Conservation (phyloP, 192 early-diverging fungal genomes). For the Coemansia sp. region DNA sequence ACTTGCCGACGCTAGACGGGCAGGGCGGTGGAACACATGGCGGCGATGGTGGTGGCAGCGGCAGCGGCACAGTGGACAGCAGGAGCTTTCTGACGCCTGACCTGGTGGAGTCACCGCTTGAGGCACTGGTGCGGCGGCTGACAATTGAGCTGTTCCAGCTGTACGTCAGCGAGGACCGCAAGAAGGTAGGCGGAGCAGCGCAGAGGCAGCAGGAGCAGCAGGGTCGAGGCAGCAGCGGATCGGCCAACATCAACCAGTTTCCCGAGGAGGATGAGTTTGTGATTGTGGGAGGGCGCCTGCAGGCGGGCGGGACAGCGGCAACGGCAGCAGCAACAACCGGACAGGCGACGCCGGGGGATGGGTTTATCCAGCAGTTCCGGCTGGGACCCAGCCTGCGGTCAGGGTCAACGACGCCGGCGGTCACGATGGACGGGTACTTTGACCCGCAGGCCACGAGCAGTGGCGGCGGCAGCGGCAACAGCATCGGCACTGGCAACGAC, state of each 20-base stretch:
- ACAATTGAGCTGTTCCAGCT: constrained; percentile 53
- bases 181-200: constrained; percentile 3
- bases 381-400: constrained; percentile 47
- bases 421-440: constrained; percentile 54
- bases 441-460: constrained; percentile 7
- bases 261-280: constrained; percentile 5
- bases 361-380: constrained; percentile 50
- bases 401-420: constrained; percentile 42
- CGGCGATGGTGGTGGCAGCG: background rate
- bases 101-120: constrained; percentile 49
- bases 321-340: background rate
- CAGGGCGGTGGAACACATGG: background rate
- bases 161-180: constrained; percentile 49
- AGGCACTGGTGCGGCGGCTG: constrained; percentile 46
- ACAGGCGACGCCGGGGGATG: constrained; percentile 6
- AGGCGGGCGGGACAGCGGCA: no score
- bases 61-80: constrained; percentile 2
- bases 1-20: constrained; percentile 42
- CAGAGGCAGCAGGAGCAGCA: background rate
- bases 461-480: background rate
- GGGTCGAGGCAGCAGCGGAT: background rate
- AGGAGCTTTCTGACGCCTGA: constrained; percentile 40
- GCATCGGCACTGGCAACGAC: background rate
- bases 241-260: background rate
- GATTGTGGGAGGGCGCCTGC: background rate